phyloP scores from a whole-genome alignment of 495 filamentous ascomycete species.

The Bathelium albidoporum region DNA sequence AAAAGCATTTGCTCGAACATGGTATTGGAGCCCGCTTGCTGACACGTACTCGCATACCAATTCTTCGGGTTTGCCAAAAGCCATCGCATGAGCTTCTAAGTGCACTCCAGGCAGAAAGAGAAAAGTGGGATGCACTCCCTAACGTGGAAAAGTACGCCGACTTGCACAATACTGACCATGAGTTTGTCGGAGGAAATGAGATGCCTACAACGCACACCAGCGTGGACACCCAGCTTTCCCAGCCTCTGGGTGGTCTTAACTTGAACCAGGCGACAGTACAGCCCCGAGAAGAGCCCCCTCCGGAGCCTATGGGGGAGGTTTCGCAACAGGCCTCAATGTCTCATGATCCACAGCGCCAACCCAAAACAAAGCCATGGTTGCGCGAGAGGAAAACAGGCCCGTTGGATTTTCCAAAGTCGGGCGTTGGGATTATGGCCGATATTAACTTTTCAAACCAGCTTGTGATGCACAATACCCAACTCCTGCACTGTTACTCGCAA shows the following conservation, averaged over 20 bases:
- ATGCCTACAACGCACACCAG: background rate
- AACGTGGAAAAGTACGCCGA: slow-evolving; percentile 23
- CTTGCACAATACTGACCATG: slow-evolving; percentile 10
- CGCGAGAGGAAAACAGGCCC: slow-evolving; percentile 44
- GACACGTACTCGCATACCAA: slow-evolving; percentile 64
- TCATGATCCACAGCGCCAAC: background rate
- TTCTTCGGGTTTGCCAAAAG: slow-evolving; percentile 68
- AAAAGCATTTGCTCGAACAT: slow-evolving; percentile 56
- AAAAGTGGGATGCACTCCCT: slow-evolving; percentile 45
- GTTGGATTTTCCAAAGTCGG: slow-evolving; percentile 59
- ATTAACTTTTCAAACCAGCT: slow-evolving; percentile 77
- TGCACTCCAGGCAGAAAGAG: slow-evolving; percentile 44
- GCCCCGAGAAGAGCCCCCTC: too few relatives aligned
- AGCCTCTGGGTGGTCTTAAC: background rate
- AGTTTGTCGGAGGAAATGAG: slow-evolving; percentile 13
- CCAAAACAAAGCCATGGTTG: slow-evolving; percentile 32
- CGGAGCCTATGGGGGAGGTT: background rate
- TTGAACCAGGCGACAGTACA: background rate
- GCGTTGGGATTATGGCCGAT: slow-evolving; percentile 66
- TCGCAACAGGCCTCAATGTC: slow-evolving; percentile 5
- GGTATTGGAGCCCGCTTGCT: slow-evolving; percentile 61
- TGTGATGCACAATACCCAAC: slow-evolving; percentile 65
- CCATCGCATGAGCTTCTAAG: slow-evolving; percentile 43
- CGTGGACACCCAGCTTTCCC: background rate
- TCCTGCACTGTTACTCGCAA: slow-evolving; percentile 66